These are phyloP conservation scores for Sordariomycetes sp. DNA, from an alignment of 2,329 filamentous ascomycete species.

Conservation along the genomic window DNA sequence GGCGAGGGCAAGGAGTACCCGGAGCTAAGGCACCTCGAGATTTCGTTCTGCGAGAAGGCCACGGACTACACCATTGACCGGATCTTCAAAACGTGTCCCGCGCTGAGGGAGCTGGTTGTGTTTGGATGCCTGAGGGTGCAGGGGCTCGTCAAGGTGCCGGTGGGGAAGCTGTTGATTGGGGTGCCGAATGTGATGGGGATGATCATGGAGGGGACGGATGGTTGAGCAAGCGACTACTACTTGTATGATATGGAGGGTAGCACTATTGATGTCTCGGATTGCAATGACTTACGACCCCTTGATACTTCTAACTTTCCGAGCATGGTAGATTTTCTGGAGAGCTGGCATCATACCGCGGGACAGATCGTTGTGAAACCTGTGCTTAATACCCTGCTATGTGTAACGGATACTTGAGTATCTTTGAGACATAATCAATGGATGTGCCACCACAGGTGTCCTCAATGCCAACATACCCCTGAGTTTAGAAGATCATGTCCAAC, in stretches of 20 bases:
- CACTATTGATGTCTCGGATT: background rate
- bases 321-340: background rate
- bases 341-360: background rate
- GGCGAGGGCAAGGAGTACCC: conserved; percentile 46
- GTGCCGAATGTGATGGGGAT: conserved; percentile 46
- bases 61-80: conserved; percentile 50
- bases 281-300: background rate
- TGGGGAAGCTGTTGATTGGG: conserved; percentile 41
- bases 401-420: background rate
- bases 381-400: background rate
- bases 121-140: conserved; percentile 54
- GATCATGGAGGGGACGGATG: conserved; percentile 35
- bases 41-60: conserved; percentile 61
- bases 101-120: conserved; percentile 43
- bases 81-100: conserved; percentile 52
- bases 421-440: background rate
- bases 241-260: background rate
- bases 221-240: background rate
- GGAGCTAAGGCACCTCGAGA: conserved; percentile 55
- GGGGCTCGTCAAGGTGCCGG: conserved; percentile 34
- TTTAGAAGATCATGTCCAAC: background rate
- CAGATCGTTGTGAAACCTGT: background rate
- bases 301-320: background rate
- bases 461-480: background rate
- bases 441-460: background rate